These are phyloP conservation scores for Calonectria montana DNA, from an alignment of 2,329 filamentous ascomycete species.

Conservation along the genomic window DNA sequence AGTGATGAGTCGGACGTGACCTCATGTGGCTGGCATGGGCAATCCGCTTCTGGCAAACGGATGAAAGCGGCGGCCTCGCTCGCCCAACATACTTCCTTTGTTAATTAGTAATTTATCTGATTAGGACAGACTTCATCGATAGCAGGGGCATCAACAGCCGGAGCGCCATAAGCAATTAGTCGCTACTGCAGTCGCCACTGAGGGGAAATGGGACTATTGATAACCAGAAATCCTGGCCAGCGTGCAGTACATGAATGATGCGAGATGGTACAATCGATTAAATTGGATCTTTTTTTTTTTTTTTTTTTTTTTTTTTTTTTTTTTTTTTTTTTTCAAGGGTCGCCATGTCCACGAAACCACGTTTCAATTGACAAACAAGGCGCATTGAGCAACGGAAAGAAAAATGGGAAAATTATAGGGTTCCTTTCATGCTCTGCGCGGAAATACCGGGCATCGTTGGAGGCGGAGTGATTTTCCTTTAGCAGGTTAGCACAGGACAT, in stretches of 20 bases:
- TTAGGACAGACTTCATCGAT: neutral
- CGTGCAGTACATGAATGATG: slow-evolving; percentile 19
- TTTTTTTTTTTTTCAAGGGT: slow-evolving; percentile 31
- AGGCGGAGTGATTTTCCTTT: slow-evolving; percentile 27
- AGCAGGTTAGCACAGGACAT: slow-evolving; percentile 26
- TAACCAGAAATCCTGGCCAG: slow-evolving; percentile 24
- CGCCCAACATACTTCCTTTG: neutral
- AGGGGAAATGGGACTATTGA: slow-evolving; percentile 24
- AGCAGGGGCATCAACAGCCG: slow-evolving; percentile 1
- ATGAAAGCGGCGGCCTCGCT: slow-evolving; percentile 2
- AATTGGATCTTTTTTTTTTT: slow-evolving; percentile 27
- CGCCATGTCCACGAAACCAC: slow-evolving; percentile 35
- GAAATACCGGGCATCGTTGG: slow-evolving; percentile 16
- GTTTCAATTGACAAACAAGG: slow-evolving; percentile 21
- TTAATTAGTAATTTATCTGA: neutral
- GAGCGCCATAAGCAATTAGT: neutral
- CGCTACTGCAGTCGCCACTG: slow-evolving; percentile 1
- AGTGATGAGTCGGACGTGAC: slow-evolving; percentile 22
- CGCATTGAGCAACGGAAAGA: slow-evolving; percentile 6
- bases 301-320: slow-evolving; percentile 15
- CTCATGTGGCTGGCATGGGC: slow-evolving; percentile 12
- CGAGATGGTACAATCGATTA: slow-evolving; percentile 35
- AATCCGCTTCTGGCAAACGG: neutral
- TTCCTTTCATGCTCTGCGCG: neutral
- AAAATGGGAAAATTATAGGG: neutral